These are phyloP conservation scores for Suillus bovinus DNA, from an alignment of 768 basidiomycete genomes.

Conservation along the genomic window DNA sequence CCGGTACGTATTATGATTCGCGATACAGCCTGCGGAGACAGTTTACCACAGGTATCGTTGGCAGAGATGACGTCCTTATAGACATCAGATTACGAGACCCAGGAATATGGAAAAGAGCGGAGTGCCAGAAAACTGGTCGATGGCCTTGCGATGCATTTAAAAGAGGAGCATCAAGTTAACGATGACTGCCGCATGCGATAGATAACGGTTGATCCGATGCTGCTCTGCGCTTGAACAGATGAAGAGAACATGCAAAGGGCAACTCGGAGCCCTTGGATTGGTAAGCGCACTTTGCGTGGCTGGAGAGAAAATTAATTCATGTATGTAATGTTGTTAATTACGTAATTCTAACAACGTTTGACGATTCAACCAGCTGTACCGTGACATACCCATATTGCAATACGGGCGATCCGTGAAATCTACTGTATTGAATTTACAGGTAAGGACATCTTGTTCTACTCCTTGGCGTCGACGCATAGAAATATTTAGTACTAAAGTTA, in stretches of 20 bases:
- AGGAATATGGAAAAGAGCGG: not conserved
- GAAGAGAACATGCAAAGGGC: not conserved
- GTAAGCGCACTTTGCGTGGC: not conserved
- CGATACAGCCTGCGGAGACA: too few species aligned
- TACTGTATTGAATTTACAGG: not conserved
- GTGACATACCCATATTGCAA: too few species aligned
- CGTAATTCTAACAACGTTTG: not conserved
- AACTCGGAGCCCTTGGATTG: not conserved
- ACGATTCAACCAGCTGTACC: too few species aligned
- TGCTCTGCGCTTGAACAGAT: not conserved
- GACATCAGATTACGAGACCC: not conserved
- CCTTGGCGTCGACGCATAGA: not conserved
- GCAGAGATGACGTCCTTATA: not conserved
- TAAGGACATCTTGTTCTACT: not conserved
- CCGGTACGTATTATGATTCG: too few species aligned
- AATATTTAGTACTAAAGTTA: not conserved
- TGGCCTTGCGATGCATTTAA: not conserved
- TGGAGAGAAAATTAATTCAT: not conserved
- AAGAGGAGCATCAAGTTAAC: not conserved
- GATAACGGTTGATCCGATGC: not conserved
- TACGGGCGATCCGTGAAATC: not conserved
- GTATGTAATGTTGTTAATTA: too few species aligned
- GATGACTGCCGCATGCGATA: not conserved
- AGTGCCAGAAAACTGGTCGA: not conserved
- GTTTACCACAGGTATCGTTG: not conserved